These are phyloP conservation scores for Malassezia vespertilionis DNA, from an alignment of 1,284 basidiomycete species.

Conservation along the genomic window DNA sequence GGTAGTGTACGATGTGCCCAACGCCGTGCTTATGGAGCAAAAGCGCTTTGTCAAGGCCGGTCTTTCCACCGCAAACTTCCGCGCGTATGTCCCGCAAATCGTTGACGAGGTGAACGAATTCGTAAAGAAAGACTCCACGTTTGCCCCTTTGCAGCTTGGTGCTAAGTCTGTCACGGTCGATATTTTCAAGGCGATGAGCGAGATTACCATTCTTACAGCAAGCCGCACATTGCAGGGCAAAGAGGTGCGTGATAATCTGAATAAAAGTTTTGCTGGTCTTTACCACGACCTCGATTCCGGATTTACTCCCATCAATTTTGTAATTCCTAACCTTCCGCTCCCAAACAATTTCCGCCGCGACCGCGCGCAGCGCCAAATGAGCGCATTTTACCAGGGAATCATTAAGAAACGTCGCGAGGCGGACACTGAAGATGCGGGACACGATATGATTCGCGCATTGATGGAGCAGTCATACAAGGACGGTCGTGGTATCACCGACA, in stretches of 20 bases:
- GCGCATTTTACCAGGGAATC: slow-evolving; percentile 81
- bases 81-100: slow-evolving; percentile 81
- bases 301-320: slow-evolving; percentile 57
- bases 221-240: slow-evolving; percentile 82
- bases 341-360: slow-evolving; percentile 80
- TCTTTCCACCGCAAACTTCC: slow-evolving; percentile 80
- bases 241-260: slow-evolving; percentile 68
- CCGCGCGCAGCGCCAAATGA: slow-evolving; percentile 82
- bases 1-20: slow-evolving; percentile 94
- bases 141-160: slow-evolving; percentile 51
- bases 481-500: slow-evolving; percentile 67
- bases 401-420: slow-evolving; percentile 62
- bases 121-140: slow-evolving; percentile 52
- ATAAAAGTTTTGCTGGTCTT: slow-evolving; percentile 73
- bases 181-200: slow-evolving; percentile 62
- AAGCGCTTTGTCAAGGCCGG: slow-evolving; percentile 83
- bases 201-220: slow-evolving; percentile 90
- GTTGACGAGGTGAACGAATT: slow-evolving; percentile 51
- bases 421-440: slow-evolving; percentile 50
- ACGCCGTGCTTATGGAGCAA: slow-evolving; percentile 96
- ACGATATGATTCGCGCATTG: slow-evolving; percentile 87
- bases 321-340: slow-evolving; percentile 86
- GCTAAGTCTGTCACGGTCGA: slow-evolving; percentile 23
- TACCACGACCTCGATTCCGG: slow-evolving; percentile 80
- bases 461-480: slow-evolving; percentile 75